Percentiles rank a stretch among this genome's conserved stretches.
Conservation (phyloP, 805 yeast genomes). For the Candida alai region DNA sequence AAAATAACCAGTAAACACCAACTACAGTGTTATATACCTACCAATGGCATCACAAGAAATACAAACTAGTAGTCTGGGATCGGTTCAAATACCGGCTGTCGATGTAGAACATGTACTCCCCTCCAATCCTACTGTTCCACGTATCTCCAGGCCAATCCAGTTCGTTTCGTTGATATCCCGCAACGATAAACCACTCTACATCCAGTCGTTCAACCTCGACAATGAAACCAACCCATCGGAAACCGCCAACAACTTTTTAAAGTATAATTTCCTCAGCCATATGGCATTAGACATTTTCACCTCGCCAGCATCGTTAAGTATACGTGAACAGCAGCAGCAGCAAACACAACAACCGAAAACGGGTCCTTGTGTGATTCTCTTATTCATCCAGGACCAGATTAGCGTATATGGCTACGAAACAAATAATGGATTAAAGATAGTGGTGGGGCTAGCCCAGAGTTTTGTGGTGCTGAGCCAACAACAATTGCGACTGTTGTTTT, state of each 20-base stretch:
- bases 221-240: conserved; percentile 8
- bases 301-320: conserved; percentile 42
- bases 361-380: conserved; percentile 39
- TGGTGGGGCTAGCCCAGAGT: conserved; percentile 42
- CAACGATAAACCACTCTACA: conserved; percentile 56
- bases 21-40: too few species aligned
- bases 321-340: conserved; percentile 31
- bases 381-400: conserved; percentile 65
- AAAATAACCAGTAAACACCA: too few species aligned
- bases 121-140: too few species aligned
- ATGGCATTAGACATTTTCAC: conserved; percentile 70
- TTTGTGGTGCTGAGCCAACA: conserved; percentile 4
- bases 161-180: conserved; percentile 59
- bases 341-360: conserved; percentile 2
- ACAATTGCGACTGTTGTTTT: conserved; percentile 20
- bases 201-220: conserved; percentile 44
- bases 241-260: conserved; percentile 45
- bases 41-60: too few species aligned
- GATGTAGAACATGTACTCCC: too few species aligned
- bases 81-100: too few species aligned
- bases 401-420: conserved; percentile 68
- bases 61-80: too few species aligned
- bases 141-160: conserved; percentile 30
- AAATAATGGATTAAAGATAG: conserved; percentile 62
- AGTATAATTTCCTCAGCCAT: conserved; percentile 69